phyloP scores from a whole-genome alignment of 1,139 yeast species.

The Lodderomyces margitis region DNA sequence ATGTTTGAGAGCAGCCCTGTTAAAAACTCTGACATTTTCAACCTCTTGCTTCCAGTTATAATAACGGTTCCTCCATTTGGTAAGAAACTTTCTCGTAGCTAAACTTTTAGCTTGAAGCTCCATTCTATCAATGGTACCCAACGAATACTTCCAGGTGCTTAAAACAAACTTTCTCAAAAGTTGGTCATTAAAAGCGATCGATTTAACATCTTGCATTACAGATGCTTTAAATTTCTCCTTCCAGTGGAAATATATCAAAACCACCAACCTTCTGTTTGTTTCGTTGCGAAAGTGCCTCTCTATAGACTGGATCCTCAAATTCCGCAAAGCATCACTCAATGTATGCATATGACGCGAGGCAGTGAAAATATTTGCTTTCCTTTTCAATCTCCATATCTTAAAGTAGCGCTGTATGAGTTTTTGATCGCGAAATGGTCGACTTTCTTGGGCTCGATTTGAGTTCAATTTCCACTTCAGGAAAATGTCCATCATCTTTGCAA shows the following conservation, averaged over 20 bases:
- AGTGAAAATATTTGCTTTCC: background rate
- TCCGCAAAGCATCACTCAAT: background rate
- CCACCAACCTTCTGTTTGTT: background rate
- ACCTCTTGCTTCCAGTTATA: background rate
- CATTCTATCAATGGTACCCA: background rate
- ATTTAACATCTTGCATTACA: background rate
- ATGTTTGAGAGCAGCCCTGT: background rate
- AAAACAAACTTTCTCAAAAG: background rate
- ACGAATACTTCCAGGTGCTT: background rate
- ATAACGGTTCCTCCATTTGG: background rate
- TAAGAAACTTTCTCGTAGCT: background rate
- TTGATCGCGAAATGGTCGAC: background rate
- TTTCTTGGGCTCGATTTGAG: background rate
- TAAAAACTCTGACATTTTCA: background rate
- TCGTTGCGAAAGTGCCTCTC: background rate
- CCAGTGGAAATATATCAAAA: background rate
- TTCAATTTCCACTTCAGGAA: slow-evolving; percentile 6
- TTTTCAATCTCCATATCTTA: background rate
- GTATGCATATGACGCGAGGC: background rate
- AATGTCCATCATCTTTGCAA: background rate
- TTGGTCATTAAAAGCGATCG: background rate
- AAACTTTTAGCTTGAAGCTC: background rate
- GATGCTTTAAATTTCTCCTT: background rate
- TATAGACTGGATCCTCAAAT: background rate
- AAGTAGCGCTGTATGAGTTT: slow-evolving; percentile 1